A percentile compares a stretch with the other conserved stretches of the same genome.
phyloP scores from a whole-genome alignment of 2,329 filamentous ascomycete species.

The Colletotrichum sp. region DNA sequence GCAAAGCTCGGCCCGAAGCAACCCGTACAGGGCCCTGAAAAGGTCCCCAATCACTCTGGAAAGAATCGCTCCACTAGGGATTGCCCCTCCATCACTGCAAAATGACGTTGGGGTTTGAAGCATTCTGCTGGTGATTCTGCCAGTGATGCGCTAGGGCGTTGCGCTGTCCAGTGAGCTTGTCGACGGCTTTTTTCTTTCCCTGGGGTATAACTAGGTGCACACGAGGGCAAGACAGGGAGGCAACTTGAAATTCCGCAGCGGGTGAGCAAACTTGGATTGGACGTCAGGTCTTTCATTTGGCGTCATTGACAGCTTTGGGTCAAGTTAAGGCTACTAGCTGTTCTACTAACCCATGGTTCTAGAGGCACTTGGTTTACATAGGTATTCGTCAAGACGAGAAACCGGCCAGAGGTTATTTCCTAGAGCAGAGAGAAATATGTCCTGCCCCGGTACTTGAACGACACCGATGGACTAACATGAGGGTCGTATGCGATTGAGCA shows the following conservation, averaged over 20 bases:
- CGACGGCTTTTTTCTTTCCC: neutral
- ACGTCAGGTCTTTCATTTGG: neutral
- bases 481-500: neutral
- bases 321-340: neutral
- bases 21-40: neutral
- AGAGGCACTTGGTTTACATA: neutral
- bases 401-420: neutral
- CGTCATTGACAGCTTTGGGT: neutral
- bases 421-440: neutral
- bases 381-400: neutral
- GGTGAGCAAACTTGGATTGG: neutral
- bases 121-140: slow-evolving; percentile 9
- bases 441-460: neutral
- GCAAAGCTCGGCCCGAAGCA: slow-evolving; percentile 9
- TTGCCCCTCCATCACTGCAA: slow-evolving; percentile 19
- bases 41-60: neutral
- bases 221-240: neutral
- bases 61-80: neutral
- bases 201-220: neutral
- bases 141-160: slow-evolving; percentile 14
- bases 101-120: slow-evolving; percentile 14
- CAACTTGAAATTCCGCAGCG: neutral
- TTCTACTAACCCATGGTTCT: neutral
- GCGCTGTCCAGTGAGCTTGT: neutral
- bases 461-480: neutral